Conservation (phyloP, 129 eudicot genomes). For the Chrysanthemum makinoi region DNA sequence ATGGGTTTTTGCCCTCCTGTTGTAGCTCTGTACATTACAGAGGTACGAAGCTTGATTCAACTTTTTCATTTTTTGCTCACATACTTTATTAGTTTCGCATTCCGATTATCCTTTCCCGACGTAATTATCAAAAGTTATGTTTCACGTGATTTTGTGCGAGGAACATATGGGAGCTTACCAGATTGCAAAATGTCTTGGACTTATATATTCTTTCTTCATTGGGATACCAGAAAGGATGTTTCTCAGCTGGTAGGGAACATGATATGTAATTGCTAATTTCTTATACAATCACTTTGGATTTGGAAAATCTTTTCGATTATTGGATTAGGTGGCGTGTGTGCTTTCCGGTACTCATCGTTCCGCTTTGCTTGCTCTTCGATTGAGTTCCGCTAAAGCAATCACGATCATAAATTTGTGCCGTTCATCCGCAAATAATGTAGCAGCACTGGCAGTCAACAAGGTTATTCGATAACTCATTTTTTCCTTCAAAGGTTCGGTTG, state of each 20-base stretch:
- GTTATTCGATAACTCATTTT: no score
- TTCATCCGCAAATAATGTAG: no score
- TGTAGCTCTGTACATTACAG: constrained; percentile 85
- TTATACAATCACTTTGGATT: no score
- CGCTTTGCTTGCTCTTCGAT: constrained; percentile 66
- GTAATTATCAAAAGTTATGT: constrained; percentile 47
- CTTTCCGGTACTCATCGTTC: constrained; percentile 74
- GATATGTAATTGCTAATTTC: no score
- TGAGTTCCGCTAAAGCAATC: no score
- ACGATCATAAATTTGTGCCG: no score
- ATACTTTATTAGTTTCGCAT: not conserved
- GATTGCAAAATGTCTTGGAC: constrained; percentile 86
- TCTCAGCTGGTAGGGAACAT: constrained; percentile 67
- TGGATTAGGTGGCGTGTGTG: constrained; percentile 80
- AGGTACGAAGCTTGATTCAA: constrained; percentile 42
- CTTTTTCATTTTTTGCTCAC: not conserved
- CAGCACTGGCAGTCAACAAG: no score
- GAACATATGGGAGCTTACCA: constrained; percentile 89
- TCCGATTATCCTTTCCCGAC: constrained; percentile 14
- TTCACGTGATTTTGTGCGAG: constrained; percentile 80
- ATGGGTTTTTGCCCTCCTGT: constrained; percentile 89
- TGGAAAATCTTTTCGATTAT: constrained; percentile 23
- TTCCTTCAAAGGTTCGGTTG: no score
- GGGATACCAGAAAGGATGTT: constrained; percentile 77
- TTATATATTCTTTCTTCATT: constrained; percentile 60